Evolutionary conservation across 2,329 filamentous ascomycete species (phyloP).

Genomic region (Escovopsis sp.): DNA sequence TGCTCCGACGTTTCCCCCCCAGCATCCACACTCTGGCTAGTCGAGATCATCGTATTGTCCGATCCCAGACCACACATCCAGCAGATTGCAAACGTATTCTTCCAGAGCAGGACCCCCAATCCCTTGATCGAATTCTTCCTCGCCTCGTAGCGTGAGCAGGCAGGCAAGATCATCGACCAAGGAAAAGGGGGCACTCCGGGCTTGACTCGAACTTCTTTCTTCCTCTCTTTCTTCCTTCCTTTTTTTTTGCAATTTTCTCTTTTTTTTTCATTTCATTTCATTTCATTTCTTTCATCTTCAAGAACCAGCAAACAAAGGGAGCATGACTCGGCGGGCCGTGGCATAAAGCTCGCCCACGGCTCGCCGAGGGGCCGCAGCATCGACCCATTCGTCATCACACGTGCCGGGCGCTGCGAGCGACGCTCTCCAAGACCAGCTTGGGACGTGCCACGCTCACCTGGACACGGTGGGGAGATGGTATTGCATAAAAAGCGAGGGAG

Average conservation of each 20-base stretch:
- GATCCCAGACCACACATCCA: conserved; percentile 17
- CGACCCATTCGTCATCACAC: conserved; percentile 31
- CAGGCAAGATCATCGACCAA: background rate
- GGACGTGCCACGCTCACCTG: conserved; percentile 17
- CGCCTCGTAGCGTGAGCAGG: no score
- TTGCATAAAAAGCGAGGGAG: conserved; percentile 8
- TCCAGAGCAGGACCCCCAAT: conserved; percentile 13
- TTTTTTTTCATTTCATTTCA: no score
- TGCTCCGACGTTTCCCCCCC: no score
- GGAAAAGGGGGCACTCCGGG: conserved; percentile 11
- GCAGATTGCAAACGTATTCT: conserved; percentile 10
- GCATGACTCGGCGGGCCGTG: conserved; percentile 13
- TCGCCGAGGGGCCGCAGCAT: conserved; percentile 36
- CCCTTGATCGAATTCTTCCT: conserved; percentile 1
- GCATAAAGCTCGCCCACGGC: conserved; percentile 9
- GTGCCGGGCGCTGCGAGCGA: conserved; percentile 9
- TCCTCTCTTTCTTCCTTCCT: no score
- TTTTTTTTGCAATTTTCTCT: no score
- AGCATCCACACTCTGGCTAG: conserved; percentile 19
- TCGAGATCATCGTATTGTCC: conserved; percentile 14
- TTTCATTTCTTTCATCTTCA: conserved; percentile 10
- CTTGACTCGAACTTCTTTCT: conserved; percentile 6
- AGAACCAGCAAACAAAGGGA: conserved; percentile 18
- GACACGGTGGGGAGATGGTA: conserved; percentile 11
- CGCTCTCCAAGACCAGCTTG: conserved; percentile 31